phyloP scores from a whole-genome alignment of 179 eudicot genomes.

The Camellia oleifera region DNA sequence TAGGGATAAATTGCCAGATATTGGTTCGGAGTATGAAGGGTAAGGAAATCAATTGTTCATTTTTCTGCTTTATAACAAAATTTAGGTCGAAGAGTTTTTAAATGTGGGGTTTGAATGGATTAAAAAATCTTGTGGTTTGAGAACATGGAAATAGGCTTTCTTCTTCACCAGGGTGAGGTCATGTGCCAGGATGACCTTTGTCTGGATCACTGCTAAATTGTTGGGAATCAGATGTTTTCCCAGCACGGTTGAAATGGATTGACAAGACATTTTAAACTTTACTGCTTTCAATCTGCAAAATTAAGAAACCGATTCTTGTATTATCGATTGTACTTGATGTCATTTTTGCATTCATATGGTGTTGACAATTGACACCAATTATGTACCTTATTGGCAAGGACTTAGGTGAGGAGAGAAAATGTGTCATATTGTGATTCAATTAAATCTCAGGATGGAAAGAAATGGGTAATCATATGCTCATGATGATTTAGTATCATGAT shows the following conservation, averaged over 20 bases:
- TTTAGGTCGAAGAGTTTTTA: background rate
- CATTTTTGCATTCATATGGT: background rate
- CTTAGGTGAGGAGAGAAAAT: background rate
- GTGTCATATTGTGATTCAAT: background rate
- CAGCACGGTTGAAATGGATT: background rate
- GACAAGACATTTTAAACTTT: background rate
- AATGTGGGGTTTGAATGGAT: background rate
- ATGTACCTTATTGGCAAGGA: background rate
- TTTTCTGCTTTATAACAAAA: conserved; percentile 1
- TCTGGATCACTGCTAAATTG: background rate
- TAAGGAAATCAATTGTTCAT: conserved; percentile 29
- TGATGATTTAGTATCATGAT: background rate
- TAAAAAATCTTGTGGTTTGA: background rate
- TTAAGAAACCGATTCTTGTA: background rate
- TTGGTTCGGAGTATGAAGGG: conserved; percentile 99
- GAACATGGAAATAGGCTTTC: background rate
- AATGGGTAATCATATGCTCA: background rate
- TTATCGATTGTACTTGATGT: background rate
- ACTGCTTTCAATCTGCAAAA: background rate
- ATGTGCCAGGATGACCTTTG: conserved; percentile 4
- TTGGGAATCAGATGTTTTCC: background rate
- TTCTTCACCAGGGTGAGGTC: conserved; percentile 9
- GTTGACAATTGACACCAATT: background rate
- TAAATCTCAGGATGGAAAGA: background rate
- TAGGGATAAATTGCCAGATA: conserved; percentile 90